phyloP scores from a whole-genome alignment of 345 rosid species.

The Eutrema yunnanense region DNA sequence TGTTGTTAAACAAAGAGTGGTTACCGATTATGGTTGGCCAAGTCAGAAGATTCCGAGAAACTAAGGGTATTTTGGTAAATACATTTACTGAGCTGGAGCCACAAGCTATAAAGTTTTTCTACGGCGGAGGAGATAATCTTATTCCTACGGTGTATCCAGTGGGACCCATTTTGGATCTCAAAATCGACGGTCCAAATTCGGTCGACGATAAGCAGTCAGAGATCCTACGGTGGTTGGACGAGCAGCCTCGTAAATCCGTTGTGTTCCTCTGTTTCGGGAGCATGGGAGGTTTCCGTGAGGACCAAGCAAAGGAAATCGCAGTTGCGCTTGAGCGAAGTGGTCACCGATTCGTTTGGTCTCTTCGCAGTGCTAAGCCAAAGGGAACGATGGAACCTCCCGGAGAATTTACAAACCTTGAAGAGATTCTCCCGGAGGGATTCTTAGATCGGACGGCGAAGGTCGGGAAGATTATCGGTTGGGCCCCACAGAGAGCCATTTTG shows the following conservation, averaged over 20 bases:
- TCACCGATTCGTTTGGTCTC: slow-evolving; percentile 46
- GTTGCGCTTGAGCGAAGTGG: slow-evolving; percentile 41
- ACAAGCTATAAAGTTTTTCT: slow-evolving; percentile 15
- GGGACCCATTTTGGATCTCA: slow-evolving; percentile 46
- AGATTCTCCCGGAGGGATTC: slow-evolving; percentile 41
- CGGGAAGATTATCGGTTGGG: slow-evolving; percentile 47
- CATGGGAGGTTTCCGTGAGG: slow-evolving; percentile 43
- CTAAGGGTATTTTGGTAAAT: slow-evolving; percentile 47
- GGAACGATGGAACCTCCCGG: slow-evolving; percentile 11
- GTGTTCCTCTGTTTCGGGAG: slow-evolving; percentile 71
- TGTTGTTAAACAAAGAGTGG: background rate
- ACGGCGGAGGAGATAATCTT: background rate
- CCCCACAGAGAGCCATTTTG: slow-evolving; percentile 40
- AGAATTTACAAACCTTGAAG: slow-evolving; percentile 16
- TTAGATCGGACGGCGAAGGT: slow-evolving; percentile 28
- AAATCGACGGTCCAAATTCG: background rate
- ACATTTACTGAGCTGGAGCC: slow-evolving; percentile 47
- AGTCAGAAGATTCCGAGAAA: slow-evolving; percentile 12
- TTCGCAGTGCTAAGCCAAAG: slow-evolving; percentile 21
- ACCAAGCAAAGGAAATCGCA: slow-evolving; percentile 44
- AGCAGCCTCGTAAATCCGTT: slow-evolving; percentile 42
- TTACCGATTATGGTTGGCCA: accelerated
- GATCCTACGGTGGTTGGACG: slow-evolving; percentile 49
- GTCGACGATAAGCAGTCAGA: background rate
- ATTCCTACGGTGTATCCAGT: slow-evolving; percentile 38